Base-by-base conservation (phyloP, 345 rosid species). In the Hypericum androsaemum region DNA sequence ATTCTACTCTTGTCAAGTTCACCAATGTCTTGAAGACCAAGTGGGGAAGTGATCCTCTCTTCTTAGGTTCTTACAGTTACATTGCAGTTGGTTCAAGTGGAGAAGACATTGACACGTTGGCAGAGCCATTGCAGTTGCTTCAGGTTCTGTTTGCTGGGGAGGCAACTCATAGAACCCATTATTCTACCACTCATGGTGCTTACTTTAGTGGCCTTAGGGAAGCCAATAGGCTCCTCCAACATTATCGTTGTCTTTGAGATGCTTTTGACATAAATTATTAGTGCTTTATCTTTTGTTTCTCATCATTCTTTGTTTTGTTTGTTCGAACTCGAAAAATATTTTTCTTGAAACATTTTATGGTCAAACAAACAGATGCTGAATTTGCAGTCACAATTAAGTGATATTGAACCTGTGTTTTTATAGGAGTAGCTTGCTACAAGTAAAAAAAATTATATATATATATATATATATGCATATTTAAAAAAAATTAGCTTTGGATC, bases 51-150 rank as follows among this genome's bases (percentile, higher is more conserved):
- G 88, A 88, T 61, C 95, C 96, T 53, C 71, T 92, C 16, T 92
- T 92, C 67, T 64, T 83, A 42, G 98, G 98, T 12, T 88, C 98
- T 3, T 88, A 92, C 54, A 82, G 95, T 28, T 88, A 81, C 61
- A 89, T 92, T 0, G 78, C 81, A 11, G 89, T 84, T 6, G 98
- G 96, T 36, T 87, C 98, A 44, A 81, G 95, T 59, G 98, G 96
- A 15, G 89, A 81, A 47, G 96, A 92, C 62, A 53, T 82, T 48
- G 96, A 92, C 73, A 56, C 64, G 17, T 58, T 87, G 82, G 96
- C 96, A 7, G 88, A 82, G 59, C 96, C 98, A 58, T 74, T 90
- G 70, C 32, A 22, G 32, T n/a, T 22, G 32, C 32, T 22, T 22
- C 32, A 22, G 32, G 32, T 22, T 22, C 43, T 41, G 43, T 8